These are phyloP conservation scores for Crucihimalaya himalaica DNA, from an alignment of 345 rosid genomes.

Conservation along the genomic window DNA sequence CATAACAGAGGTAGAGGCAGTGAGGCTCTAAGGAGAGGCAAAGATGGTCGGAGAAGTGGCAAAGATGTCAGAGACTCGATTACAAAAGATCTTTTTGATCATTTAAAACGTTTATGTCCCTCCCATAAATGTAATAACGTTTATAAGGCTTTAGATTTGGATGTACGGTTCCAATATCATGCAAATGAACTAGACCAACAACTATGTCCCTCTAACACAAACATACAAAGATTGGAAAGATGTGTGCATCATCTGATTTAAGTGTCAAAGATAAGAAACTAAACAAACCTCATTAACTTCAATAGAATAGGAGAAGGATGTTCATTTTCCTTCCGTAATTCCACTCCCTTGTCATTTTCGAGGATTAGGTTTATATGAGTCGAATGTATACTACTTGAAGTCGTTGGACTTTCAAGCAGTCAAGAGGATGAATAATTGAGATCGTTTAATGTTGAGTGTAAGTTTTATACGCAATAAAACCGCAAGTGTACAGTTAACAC, in stretches of 20 bases:
- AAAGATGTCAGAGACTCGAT: too few relatives aligned
- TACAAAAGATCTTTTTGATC: slow-evolving; percentile 63
- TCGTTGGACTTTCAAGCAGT: slow-evolving; percentile 44
- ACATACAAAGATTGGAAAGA: slow-evolving; percentile 17
- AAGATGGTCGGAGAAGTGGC: too few relatives aligned
- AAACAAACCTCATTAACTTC: slow-evolving; percentile 62
- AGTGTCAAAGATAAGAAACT: neutral
- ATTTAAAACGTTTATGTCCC: slow-evolving; percentile 65
- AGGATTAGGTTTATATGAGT: slow-evolving; percentile 36
- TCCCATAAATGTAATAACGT: slow-evolving; percentile 67
- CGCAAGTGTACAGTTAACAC: too few relatives aligned
- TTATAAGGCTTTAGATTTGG: slow-evolving; percentile 75
- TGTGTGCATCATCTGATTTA: neutral
- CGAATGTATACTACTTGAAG: slow-evolving; percentile 33
- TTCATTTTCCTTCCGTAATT: slow-evolving; percentile 62
- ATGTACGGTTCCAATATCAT: slow-evolving; percentile 71
- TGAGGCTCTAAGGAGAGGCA: too few relatives aligned
- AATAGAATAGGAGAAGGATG: slow-evolving; percentile 57
- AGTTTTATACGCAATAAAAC: too few relatives aligned
- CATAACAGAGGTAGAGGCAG: too few relatives aligned
- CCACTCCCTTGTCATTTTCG: slow-evolving; percentile 45
- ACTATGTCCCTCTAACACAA: slow-evolving; percentile 58
- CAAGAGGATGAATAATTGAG: slow-evolving; percentile 47
- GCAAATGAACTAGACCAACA: slow-evolving; percentile 69
- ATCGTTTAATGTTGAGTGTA: too few relatives aligned